These are phyloP conservation scores for Candida montana DNA, from an alignment of 805 yeast genomes.

Conservation along the genomic window DNA sequence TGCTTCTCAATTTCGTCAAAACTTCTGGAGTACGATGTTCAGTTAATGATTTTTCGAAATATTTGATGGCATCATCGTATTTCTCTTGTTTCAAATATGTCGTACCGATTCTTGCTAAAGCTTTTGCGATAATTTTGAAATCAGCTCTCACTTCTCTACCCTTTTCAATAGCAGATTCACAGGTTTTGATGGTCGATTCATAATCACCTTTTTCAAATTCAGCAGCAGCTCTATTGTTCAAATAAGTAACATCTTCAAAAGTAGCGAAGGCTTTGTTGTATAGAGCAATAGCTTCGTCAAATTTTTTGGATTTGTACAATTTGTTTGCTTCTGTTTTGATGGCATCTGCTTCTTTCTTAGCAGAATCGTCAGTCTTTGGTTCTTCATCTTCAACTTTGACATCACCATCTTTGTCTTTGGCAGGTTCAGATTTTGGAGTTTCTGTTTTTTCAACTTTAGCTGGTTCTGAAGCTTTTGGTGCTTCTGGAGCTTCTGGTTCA, in stretches of 20 bases:
- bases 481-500: slow-evolving; percentile 15
- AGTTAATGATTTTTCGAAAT: slow-evolving; percentile 84
- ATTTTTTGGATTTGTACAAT: slow-evolving; percentile 78
- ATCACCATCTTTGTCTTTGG: slow-evolving; percentile 34
- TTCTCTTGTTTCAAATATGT: slow-evolving; percentile 72
- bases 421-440: slow-evolving; percentile 24
- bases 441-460: slow-evolving; percentile 23
- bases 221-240: slow-evolving; percentile 97
- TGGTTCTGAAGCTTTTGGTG: slow-evolving; percentile 21
- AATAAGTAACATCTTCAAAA: slow-evolving; percentile 79
- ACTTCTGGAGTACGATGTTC: slow-evolving; percentile 97
- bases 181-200: slow-evolving; percentile 77
- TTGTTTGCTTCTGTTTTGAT: slow-evolving; percentile 83
- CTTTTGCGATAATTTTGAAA: slow-evolving; percentile 85
- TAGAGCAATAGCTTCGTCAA: slow-evolving; percentile 85
- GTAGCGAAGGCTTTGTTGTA: slow-evolving; percentile 85
- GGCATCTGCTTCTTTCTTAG: slow-evolving; percentile 52
- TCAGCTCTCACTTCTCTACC: slow-evolving; percentile 90
- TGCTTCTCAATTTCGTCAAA: slow-evolving; percentile 74
- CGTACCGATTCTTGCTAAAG: slow-evolving; percentile 88
- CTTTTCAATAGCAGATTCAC: slow-evolving; percentile 77
- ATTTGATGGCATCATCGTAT: slow-evolving; percentile 64
- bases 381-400: slow-evolving; percentile 23
- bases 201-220: slow-evolving; percentile 93
- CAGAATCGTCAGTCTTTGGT: slow-evolving; percentile 11